A percentile compares a stretch with the other conserved stretches of the same genome.
Conservation (phyloP, 73 alveolate genomes). For the Uronychia setigera region DNA sequence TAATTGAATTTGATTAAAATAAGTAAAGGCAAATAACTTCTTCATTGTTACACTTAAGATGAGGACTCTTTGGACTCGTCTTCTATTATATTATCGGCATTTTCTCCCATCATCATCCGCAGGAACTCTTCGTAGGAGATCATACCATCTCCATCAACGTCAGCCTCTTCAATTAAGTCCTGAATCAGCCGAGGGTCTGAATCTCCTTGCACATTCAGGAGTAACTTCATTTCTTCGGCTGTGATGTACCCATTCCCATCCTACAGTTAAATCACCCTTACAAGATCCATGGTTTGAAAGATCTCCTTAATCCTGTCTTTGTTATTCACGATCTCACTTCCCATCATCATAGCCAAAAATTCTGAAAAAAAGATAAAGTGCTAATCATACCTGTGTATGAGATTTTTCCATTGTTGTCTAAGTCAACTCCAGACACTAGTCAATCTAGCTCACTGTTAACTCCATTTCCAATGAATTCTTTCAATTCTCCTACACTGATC, state of each 20-base stretch:
- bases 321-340: background rate
- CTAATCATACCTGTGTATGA: background rate
- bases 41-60: too few species aligned
- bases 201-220: background rate
- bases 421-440: background rate
- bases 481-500: slow-evolving; percentile 15
- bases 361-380: background rate
- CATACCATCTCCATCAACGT: slow-evolving; percentile 6
- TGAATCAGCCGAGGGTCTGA: background rate
- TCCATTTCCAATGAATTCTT: background rate
- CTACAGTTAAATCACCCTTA: background rate
- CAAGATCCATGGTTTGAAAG: background rate
- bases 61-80: too few species aligned
- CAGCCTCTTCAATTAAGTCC: slow-evolving; percentile 1
- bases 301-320: background rate
- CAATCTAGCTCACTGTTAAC: background rate
- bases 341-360: background rate
- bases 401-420: background rate
- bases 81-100: background rate
- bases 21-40: too few species aligned
- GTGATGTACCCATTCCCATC: background rate
- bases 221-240: background rate
- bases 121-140: slow-evolving; percentile 6
- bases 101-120: background rate
- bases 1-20: too few species aligned